phyloP scores from a whole-genome alignment of 176 grass and related monocot species.

The Elymus sibiricus region DNA sequence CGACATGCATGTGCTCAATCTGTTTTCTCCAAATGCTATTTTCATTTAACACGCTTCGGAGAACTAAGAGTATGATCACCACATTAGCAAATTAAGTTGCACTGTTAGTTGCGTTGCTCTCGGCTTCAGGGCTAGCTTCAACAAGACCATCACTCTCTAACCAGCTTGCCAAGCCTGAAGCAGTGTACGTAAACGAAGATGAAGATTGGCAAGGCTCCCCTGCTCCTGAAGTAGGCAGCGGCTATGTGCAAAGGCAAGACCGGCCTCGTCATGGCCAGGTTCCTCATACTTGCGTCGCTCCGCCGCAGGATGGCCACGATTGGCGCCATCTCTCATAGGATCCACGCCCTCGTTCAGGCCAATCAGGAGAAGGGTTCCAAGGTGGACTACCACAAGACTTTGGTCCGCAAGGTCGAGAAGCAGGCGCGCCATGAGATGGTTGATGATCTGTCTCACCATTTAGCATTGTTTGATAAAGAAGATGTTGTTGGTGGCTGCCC shows the following conservation, averaged over 20 bases:
- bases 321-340: conserved; percentile 44
- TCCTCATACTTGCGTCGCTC: too few relatives aligned
- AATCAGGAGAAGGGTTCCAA: not conserved
- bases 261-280: too few relatives aligned
- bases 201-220: too few relatives aligned
- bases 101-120: not conserved
- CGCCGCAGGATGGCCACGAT: conserved; percentile 33
- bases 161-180: not conserved
- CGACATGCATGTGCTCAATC: not conserved
- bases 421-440: not conserved
- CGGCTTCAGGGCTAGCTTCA: not conserved
- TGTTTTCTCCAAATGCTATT: not conserved
- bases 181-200: too few relatives aligned
- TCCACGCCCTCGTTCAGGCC: conserved; percentile 44
- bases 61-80: not conserved
- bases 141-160: not conserved
- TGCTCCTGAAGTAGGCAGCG: too few relatives aligned
- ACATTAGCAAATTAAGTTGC: not conserved
- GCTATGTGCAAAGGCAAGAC: too few relatives aligned
- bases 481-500: not conserved
- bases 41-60: not conserved
- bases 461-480: not conserved
- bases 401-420: conserved; percentile 7
- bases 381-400: not conserved
- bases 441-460: not conserved